Evolutionary conservation across 1,139 yeast genomes (phyloP).

Genomic region (Zhuliangozyma parablackwelliae): DNA sequence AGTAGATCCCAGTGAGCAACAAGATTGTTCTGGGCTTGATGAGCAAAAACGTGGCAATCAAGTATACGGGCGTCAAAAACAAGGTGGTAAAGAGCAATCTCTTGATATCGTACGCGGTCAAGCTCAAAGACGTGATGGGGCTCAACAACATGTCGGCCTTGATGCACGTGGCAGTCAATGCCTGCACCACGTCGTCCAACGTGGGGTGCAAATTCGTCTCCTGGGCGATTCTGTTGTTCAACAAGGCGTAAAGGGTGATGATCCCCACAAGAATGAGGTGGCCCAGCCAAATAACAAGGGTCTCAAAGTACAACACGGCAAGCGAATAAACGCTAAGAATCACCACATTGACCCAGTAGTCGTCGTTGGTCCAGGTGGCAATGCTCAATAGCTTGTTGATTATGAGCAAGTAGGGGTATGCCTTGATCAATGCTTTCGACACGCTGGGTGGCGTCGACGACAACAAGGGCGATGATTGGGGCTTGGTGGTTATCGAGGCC

Average conservation of each 20-base stretch:
- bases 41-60: constrained; percentile 61
- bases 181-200: constrained; percentile 82
- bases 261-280: constrained; percentile 70
- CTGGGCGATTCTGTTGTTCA: constrained; percentile 45
- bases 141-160: constrained; percentile 72
- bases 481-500: constrained; percentile 16
- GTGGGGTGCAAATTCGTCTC: constrained; percentile 71
- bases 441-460: constrained; percentile 89
- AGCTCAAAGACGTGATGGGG: constrained; percentile 68
- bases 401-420: constrained; percentile 78
- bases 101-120: constrained; percentile 75
- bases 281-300: constrained; percentile 70
- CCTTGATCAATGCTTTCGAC: constrained; percentile 72
- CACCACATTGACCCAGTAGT: constrained; percentile 70
- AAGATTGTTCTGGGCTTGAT: constrained; percentile 69
- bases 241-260: constrained; percentile 60
- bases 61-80: constrained; percentile 79
- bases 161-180: constrained; percentile 69
- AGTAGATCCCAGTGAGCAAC: constrained; percentile 54
- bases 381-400: constrained; percentile 67
- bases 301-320: constrained; percentile 68
- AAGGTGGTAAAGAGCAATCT: constrained; percentile 78
- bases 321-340: constrained; percentile 55
- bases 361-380: constrained; percentile 89
- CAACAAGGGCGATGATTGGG: constrained; percentile 60